phyloP scores from a whole-genome alignment of 1,284 basidiomycete genomes.

The Moniliophthora roreri region DNA sequence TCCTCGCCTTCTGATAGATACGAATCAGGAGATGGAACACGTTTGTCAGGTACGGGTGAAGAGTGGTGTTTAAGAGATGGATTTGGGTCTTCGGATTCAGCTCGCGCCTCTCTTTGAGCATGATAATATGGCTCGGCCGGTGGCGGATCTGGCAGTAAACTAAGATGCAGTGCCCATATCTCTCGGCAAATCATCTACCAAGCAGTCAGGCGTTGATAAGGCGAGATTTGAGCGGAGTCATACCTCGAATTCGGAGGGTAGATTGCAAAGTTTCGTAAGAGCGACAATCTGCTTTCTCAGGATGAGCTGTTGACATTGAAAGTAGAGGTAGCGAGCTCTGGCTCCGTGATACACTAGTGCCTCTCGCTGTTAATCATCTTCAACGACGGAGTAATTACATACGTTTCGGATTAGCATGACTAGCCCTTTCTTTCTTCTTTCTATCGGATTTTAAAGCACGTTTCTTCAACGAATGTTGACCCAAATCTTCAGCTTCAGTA shows the following conservation, averaged over 20 bases:
- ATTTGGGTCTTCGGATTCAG: slow-evolving; percentile 21
- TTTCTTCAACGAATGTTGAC: slow-evolving; percentile 60
- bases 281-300: slow-evolving; percentile 72
- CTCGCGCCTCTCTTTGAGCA: slow-evolving; percentile 32
- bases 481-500: slow-evolving; percentile 56
- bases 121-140: slow-evolving; percentile 59
- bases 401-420: slow-evolving; percentile 60
- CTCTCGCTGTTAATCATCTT: neutral
- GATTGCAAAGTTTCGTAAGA: slow-evolving; percentile 63
- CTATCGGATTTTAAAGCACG: slow-evolving; percentile 55
- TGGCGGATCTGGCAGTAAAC: slow-evolving; percentile 58
- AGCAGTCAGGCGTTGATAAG: slow-evolving; percentile 10
- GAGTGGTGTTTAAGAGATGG: neutral
- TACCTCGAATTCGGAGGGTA: slow-evolving; percentile 83
- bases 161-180: slow-evolving; percentile 77
- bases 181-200: slow-evolving; percentile 75
- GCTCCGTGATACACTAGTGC: slow-evolving; percentile 76
- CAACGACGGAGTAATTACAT: slow-evolving; percentile 17
- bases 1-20: slow-evolving; percentile 21
- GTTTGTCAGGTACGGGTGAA: neutral
- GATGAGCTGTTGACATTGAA: slow-evolving; percentile 80
- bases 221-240: neutral
- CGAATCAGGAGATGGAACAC: slow-evolving; percentile 9
- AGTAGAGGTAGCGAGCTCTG: slow-evolving; percentile 73
- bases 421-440: slow-evolving; percentile 47